A percentile compares a stretch with the other conserved stretches of the same genome.
phyloP scores from a whole-genome alignment of 352 stramenopile species.

The Lagenidium sp. region DNA sequence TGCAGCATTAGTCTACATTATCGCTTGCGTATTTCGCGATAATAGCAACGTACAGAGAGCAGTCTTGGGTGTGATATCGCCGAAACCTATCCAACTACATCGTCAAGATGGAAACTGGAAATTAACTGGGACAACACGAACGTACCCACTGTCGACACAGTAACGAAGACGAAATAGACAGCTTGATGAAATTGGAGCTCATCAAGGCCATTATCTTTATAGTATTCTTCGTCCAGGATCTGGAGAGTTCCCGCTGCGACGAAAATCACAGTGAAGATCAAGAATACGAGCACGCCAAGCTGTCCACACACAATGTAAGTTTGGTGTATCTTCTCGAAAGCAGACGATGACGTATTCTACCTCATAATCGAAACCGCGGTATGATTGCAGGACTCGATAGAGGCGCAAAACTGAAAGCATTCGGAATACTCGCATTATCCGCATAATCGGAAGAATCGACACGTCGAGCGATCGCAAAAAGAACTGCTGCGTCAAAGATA shows the following conservation, averaged over 20 bases:
- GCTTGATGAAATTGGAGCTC: conserved; percentile 48
- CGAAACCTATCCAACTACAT: too few relatives aligned
- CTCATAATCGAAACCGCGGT: conserved; percentile 53
- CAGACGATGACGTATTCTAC: conserved; percentile 1
- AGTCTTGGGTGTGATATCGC: conserved; percentile 43
- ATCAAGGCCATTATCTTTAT: conserved; percentile 16
- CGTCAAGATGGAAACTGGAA: too few relatives aligned
- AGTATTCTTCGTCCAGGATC: conserved; percentile 46
- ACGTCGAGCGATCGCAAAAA: conserved; percentile 25
- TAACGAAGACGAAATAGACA: conserved; percentile 66
- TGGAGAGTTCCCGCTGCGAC: conserved; percentile 47
- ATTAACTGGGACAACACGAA: too few relatives aligned
- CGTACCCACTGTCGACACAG: conserved; percentile 35
- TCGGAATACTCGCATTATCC: conserved; percentile 44
- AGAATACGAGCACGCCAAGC: conserved; percentile 44
- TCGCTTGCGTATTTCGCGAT: too few relatives aligned
- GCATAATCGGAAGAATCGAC: conserved; percentile 31
- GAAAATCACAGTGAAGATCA: conserved; percentile 46
- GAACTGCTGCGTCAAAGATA: too few relatives aligned
- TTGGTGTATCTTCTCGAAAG: too few relatives aligned
- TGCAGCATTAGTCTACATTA: too few relatives aligned
- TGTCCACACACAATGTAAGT: too few relatives aligned
- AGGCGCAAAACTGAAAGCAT: conserved; percentile 44
- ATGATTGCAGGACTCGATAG: conserved; percentile 44
- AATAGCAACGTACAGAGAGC: conserved; percentile 23